Base-by-base conservation (phyloP, 345 rosid genomes). In the Eutrema yunnanense region DNA sequence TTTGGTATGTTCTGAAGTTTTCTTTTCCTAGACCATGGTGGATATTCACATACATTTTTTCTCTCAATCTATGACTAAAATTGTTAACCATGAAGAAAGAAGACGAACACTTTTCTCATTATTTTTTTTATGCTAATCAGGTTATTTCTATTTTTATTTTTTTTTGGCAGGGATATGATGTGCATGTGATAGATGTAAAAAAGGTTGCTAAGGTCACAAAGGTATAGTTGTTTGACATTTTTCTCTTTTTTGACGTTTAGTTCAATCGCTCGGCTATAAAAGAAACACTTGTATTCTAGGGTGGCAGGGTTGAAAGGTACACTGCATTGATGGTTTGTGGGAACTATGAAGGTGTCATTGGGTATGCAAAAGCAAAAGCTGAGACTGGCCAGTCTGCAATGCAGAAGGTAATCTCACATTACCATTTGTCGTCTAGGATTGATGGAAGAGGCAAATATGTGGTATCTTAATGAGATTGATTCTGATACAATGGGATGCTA, bases 161-260 rank as follows among this genome's bases (percentile, higher is more conserved):
- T 43, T 81, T 75, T 22, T 22, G 26, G 63, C 92, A 94, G 98
- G 97, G 98, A 12, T 91, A 91, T 85, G 97, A 94, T 80, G 87
- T 87, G 79, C 89, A 74, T 78, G 66, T 88, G 75, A 91, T 94
- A 69, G 90, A 87, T 70, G 88, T 94, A 33, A 94, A 94, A 71
- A 86, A 92, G 81, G 91, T 96, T 65, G 86, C 92, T 46, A 91
- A 91, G 83, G 96, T 90, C 73, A 92, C 97, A 32, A 92, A 95
- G 99, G 96, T 95, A 85, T 67, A 34, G 67, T 42, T 27, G 38
- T 65, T 44, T 43, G 10, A 55, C 65, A 68, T 62, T 54, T 76
- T 12, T 41, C 40, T 63, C 69, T 42, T 61, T 13, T 44, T 33
- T 16, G 52, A 57, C 22, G 58, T 40, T 75, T 13, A 43, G 9